Evolutionary conservation across 2,329 filamentous ascomycete species (phyloP), one percentile per base, ranked within the genome.

Genomic region (Epichloe hybrida): DNA sequence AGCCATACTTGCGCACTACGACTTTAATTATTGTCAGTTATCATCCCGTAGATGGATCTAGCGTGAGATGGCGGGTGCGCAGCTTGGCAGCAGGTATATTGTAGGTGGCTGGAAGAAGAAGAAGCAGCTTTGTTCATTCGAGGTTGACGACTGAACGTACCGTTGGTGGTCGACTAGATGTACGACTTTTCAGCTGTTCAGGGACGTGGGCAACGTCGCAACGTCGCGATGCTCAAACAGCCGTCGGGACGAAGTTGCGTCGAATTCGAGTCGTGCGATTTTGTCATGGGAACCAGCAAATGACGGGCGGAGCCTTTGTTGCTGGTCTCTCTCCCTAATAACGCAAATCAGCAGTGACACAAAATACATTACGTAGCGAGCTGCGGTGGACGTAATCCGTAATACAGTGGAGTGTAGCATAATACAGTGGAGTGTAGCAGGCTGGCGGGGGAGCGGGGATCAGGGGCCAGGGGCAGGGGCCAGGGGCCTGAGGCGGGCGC

Each of bases 1-100:
- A 35, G 42, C 17, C 52, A 51, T 53, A 17, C 11, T 47, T 42
- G 38, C 27, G 38, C 27, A 35, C 31, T 52, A 7, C 35, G 13
- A 15, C 49, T 51, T 38, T n/a, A n/a, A 20, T 9, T 11, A 13
- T 23, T 41, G 45, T 51, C 11, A 42, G 50, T 20, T 7, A 15
- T 35, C 5, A 23, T 8, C 13, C 45, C 9, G 8, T 13, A 34
- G 20, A 31, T 17, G 15, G n/a, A 31, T 27, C 15, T 4, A 21
- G 8, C n/a, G 37, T 36, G 27, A 42, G 38, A 17, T 11, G 31
- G 31, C 38, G 7, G 23, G 27, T 13, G 37, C 13, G 31, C 38
- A 13, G 9, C 7, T 38, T 8, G 11, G 13, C 21, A 31, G 4
- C 40, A 37, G 5, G 13, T 15, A 15, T 13, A 17, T 35, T 38